Conservation (phyloP, 108 stramenopile genomes). For the Cyclotella sp. region DNA sequence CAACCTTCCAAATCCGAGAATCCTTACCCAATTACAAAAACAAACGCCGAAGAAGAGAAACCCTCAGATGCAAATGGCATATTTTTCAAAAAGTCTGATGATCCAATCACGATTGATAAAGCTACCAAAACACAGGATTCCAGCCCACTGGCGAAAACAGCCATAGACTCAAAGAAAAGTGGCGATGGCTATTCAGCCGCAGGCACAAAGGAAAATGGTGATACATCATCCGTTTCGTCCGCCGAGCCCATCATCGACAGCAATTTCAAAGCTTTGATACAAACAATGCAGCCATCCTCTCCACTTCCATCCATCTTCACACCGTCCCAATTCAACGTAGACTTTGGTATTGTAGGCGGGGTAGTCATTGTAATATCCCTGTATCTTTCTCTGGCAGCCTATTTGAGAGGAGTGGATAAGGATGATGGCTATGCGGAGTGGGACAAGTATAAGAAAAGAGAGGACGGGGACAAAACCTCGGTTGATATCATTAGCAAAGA, state of each 20-base stretch:
- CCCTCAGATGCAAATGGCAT: not conserved
- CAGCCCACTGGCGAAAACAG: not conserved
- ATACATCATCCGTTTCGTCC: not conserved
- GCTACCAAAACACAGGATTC: not conserved
- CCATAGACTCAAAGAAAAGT: not conserved
- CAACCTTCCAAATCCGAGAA: not conserved
- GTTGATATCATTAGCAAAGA: not conserved
- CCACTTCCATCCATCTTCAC: not conserved
- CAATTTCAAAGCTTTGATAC: slow-evolving; percentile 12
- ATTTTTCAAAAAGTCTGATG: slow-evolving; percentile 1
- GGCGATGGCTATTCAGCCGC: not conserved
- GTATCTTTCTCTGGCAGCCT: slow-evolving; percentile 16
- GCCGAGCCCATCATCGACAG: not conserved
- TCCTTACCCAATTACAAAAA: not conserved
- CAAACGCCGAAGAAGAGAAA: not conserved
- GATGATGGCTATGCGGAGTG: slow-evolving; percentile 20
- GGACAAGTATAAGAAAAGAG: slow-evolving; percentile 16
- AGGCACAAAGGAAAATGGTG: not conserved
- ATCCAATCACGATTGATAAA: not conserved
- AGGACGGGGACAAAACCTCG: not conserved
- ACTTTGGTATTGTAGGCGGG: slow-evolving; percentile 13
- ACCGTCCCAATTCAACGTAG: slow-evolving; percentile 3
- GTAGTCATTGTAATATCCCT: not conserved
- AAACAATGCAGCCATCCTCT: slow-evolving; percentile 12
- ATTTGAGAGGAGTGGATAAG: slow-evolving; percentile 19